These are phyloP conservation scores for Fusarium equiseti DNA, from an alignment of 2,329 filamentous ascomycete species.

Conservation along the genomic window DNA sequence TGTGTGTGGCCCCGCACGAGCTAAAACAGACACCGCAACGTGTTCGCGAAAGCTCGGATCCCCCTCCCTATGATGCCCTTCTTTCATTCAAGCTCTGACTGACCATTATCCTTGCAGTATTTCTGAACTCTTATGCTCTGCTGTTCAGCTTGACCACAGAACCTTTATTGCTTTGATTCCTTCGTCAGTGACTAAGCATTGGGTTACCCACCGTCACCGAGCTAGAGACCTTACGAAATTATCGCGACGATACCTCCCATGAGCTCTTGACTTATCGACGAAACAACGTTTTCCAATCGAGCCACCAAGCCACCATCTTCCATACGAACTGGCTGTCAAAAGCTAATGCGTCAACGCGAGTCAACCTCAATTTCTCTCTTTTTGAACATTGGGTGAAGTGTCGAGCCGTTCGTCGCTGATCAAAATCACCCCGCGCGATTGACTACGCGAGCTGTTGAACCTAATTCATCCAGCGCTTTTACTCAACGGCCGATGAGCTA, in stretches of 20 bases:
- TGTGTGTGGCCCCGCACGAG: conserved; percentile 45
- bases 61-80: conserved; percentile 45
- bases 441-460: conserved; percentile 19
- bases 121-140: conserved; percentile 41
- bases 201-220: conserved; percentile 9
- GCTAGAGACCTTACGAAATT: conserved; percentile 23
- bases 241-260: conserved; percentile 43
- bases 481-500: conserved; percentile 46
- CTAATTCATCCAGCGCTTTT: conserved; percentile 13
- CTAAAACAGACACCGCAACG: conserved; percentile 39
- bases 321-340: conserved; percentile 42
- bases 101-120: conserved; percentile 44
- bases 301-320: conserved; percentile 27
- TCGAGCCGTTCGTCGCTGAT: conserved; percentile 39
- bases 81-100: conserved; percentile 47
- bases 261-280: conserved; percentile 48
- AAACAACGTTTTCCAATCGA: conserved; percentile 27
- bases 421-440: conserved; percentile 25
- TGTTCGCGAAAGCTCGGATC: conserved; percentile 49
- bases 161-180: conserved; percentile 15
- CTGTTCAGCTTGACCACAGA: conserved; percentile 24
- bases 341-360: conserved; percentile 58
- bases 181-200: conserved; percentile 32
- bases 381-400: conserved; percentile 50
- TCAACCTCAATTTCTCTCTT: conserved; percentile 49